Evolutionary conservation across 345 rosid species (phyloP).

Genomic region (Isatis tinctoria): DNA sequence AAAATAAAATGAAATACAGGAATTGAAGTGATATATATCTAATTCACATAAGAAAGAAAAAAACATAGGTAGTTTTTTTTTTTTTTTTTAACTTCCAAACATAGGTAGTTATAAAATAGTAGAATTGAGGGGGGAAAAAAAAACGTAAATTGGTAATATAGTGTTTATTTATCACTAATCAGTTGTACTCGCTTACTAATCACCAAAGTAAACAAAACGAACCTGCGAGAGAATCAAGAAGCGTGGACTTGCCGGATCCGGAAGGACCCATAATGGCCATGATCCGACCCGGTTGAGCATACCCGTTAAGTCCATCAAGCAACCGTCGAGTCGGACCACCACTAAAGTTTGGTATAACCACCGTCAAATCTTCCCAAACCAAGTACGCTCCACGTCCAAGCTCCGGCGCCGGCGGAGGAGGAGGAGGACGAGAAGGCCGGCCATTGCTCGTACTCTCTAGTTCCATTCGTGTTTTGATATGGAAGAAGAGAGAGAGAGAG

Average conservation of each 20-base stretch:
- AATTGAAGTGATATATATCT: not conserved
- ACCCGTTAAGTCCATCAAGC: conserved; percentile 73
- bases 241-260: conserved; percentile 95
- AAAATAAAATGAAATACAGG: not conserved
- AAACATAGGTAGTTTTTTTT: not conserved
- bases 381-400: conserved; percentile 35
- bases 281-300: conserved; percentile 89
- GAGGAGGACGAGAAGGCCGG: conserved; percentile 21
- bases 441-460: conserved; percentile 23
- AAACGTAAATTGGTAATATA: not conserved
- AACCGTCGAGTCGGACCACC: conserved; percentile 63
- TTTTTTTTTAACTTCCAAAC: too few species aligned
- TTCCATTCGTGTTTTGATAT: conserved; percentile 18
- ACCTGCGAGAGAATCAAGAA: conserved; percentile 91
- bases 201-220: not conserved
- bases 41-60: not conserved
- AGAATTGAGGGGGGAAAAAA: not conserved
- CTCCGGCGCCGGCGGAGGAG: not conserved
- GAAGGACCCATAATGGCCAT: conserved; percentile 99
- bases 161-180: not conserved
- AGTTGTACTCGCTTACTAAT: not conserved
- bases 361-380: conserved; percentile 82
- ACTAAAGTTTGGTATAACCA: conserved; percentile 70
- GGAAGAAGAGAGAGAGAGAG: not conserved
- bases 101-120: not conserved